These are phyloP conservation scores for Trichophyton benhamiae DNA, from an alignment of 2,329 filamentous ascomycete genomes.

Conservation along the genomic window DNA sequence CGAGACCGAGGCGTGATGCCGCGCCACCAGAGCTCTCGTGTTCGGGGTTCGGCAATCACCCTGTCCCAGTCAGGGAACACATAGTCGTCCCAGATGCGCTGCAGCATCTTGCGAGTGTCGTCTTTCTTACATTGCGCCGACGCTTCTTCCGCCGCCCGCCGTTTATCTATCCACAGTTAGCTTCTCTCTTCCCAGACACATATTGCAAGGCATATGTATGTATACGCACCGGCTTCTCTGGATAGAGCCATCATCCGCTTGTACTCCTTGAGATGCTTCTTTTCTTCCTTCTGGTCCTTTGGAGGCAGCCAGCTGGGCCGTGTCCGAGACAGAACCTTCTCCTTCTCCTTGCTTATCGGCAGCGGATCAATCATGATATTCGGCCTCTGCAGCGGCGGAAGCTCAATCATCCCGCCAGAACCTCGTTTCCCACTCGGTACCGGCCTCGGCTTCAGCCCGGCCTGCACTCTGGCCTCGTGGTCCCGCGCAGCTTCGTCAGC, in stretches of 20 bases:
- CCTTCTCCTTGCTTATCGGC: conserved; percentile 55
- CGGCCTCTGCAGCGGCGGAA: conserved; percentile 50
- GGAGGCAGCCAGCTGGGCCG: conserved; percentile 57
- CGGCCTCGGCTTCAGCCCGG: conserved; percentile 25
- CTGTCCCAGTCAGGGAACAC: conserved; percentile 48
- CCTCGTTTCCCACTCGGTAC: conserved; percentile 26
- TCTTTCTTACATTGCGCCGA: conserved; percentile 38
- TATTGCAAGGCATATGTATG: not conserved
- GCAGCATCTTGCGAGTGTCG: conserved; percentile 40
- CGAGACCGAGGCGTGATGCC: conserved; percentile 46
- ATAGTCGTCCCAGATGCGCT: conserved; percentile 50
- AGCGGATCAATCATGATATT: conserved; percentile 55
- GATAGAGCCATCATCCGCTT: conserved; percentile 54
- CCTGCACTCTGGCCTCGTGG: conserved; percentile 37
- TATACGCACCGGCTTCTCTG: conserved; percentile 42
- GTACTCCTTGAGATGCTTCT: conserved; percentile 65
- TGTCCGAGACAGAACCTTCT: conserved; percentile 52
- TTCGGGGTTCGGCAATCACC: conserved; percentile 42
- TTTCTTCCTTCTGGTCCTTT: conserved; percentile 77
- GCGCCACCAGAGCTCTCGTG: conserved; percentile 53
- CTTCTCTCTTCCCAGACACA: not conserved
- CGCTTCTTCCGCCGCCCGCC: conserved; percentile 37
- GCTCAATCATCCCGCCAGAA: conserved; percentile 32
- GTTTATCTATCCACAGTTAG: conserved; percentile 33
- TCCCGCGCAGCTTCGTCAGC: conserved; percentile 38